Conservation (phyloP, 768 basidiomycete species). For the Gyrodon lividus region DNA sequence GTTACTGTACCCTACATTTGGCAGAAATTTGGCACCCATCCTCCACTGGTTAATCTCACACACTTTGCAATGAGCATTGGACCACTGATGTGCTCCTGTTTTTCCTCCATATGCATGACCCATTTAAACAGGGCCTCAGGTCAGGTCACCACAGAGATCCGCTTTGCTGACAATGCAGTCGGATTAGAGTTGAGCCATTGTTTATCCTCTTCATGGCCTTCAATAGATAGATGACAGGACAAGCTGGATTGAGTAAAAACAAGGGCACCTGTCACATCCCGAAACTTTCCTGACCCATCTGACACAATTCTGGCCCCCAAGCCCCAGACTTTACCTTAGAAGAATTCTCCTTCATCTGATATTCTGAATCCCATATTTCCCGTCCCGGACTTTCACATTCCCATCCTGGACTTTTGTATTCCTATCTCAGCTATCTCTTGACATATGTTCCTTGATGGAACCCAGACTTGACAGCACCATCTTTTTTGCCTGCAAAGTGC, state of each 20-base stretch:
- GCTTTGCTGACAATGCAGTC: conserved; percentile 30
- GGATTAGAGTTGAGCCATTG: conserved; percentile 12
- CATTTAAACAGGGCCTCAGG: conserved; percentile 35
- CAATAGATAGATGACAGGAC: neutral
- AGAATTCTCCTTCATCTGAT: too few species aligned
- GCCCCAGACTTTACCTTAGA: too few species aligned
- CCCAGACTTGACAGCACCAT: conserved; percentile 5
- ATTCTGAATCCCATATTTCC: too few species aligned
- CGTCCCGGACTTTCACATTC: too few species aligned
- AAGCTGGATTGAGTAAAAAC: conserved; percentile 3
- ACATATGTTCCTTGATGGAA: too few species aligned
- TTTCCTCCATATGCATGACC: conserved; percentile 32
- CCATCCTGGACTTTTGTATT: too few species aligned
- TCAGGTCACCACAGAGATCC: conserved; percentile 27
- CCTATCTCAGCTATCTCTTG: too few species aligned
- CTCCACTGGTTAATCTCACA: conserved; percentile 28
- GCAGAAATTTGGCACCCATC: conserved; percentile 26
- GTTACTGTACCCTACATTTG: conserved; percentile 8
- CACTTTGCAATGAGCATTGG: conserved; percentile 12
- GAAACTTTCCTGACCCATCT: too few species aligned
- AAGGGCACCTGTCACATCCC: too few species aligned
- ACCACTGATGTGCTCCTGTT: conserved; percentile 19
- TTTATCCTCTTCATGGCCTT: conserved; percentile 7
- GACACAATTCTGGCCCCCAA: too few species aligned
- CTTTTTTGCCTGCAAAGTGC: neutral